Base-by-base conservation (phyloP, 495 filamentous ascomycete species). In the Hyaloscypha bicolor region DNA sequence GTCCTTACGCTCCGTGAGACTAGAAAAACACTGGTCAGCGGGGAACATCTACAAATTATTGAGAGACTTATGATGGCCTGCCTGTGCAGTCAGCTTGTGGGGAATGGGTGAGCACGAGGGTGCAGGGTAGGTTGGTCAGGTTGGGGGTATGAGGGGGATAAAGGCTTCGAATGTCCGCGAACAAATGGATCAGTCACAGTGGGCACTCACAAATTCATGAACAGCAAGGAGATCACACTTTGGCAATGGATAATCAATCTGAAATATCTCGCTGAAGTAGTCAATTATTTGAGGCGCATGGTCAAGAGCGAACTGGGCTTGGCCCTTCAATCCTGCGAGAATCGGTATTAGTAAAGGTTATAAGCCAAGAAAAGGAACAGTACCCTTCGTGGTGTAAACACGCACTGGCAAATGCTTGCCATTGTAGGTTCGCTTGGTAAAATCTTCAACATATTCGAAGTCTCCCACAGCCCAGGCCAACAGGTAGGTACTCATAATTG, bases 401-500 rank as follows among this genome's bases (percentile, higher is more conserved):
- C 95, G 87, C 8, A 97, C 93, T n/a, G 95, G 95, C 29, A 98
- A 82, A 63, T 85, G 88, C 78, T 91, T 91, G 68, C 92, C 95
- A 62, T 94, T 87, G 77, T 99, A 97, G 79, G 90, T 88, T 59
- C 94, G 85, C 71, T 90, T 82, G 9, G 95, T 99, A 77, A 90
- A 90, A 55, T 88, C 90, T 78, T 99, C 95, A 51, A 97, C 87
- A 73, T 96, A 96, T 76, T 97, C 94, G 67, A 99, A 97, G 74
- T 98, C 95, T 67, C 96, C 95, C 65, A 97, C 86, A 25, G 94
- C 94, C 95, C 95, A 99, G 19, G 95, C 94, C 31, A 97, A 81
- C 33, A 99, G 88, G 78, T 96, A 96, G n/a, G 95, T 97, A 76
- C 93, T 97, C 95, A 99, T 99, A 65, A 93, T 82, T 0, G 95